These are phyloP conservation scores for Colletotrichum endophyticum DNA, from an alignment of 2,329 filamentous ascomycete genomes.

Conservation along the genomic window DNA sequence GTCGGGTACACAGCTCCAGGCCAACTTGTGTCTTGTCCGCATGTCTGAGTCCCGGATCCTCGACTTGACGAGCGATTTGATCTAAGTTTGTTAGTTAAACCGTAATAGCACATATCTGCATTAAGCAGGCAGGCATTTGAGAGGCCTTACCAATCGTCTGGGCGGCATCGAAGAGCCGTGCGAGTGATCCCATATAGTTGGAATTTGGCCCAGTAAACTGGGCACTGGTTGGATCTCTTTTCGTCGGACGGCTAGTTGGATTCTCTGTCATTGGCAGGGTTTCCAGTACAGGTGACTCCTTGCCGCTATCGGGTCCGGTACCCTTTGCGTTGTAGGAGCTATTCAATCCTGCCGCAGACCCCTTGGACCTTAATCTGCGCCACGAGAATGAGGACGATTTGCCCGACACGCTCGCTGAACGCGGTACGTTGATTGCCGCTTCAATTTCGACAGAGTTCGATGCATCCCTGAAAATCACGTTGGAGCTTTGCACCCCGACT, in stretches of 20 bases:
- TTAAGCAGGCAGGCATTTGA: background rate
- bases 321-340: conserved; percentile 47
- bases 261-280: conserved; percentile 78
- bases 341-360: conserved; percentile 69
- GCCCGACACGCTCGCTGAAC: conserved; percentile 67
- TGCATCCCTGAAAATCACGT: conserved; percentile 77
- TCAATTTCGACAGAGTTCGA: conserved; percentile 52
- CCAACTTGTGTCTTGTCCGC: conserved; percentile 95
- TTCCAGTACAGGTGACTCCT: conserved; percentile 68
- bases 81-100: conserved; percentile 54
- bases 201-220: conserved; percentile 84
- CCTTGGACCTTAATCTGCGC: conserved; percentile 90
- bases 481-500: conserved; percentile 80
- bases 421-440: conserved; percentile 45
- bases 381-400: conserved; percentile 84
- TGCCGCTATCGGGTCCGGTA: conserved; percentile 42
- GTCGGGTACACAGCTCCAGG: conserved; percentile 88
- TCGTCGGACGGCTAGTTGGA: conserved; percentile 70
- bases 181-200: conserved; percentile 89
- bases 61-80: conserved; percentile 94
- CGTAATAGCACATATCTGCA: background rate
- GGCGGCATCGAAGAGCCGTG: conserved; percentile 88
- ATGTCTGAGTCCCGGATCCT: conserved; percentile 90
- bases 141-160: conserved; percentile 81
- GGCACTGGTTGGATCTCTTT: conserved; percentile 71